Base-by-base conservation (phyloP, 345 rosid genomes). In the Salix arbutifolia region DNA sequence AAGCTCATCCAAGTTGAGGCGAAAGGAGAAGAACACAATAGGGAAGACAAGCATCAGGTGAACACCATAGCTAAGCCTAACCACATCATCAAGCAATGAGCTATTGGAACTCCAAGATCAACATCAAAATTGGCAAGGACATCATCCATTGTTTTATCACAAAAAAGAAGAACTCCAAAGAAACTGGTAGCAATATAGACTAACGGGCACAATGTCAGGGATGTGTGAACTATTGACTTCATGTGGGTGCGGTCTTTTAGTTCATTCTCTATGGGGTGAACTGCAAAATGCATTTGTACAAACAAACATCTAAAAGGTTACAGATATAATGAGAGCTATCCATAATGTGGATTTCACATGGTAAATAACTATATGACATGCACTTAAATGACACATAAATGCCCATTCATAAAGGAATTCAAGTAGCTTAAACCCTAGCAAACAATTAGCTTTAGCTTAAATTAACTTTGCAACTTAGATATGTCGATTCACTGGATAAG, bases 21-120 rank as follows among this genome's bases (percentile, higher is more conserved):
- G 92, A 23, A 91, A 87, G 12, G 95, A 89, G 88, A 79, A 89
- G 70, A 91, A 89, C 71, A 89, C 91, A 14, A 87, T 86, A 3
- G 95, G 95, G 76, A 91, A 89, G 52, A 89, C 91, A 50, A 89
- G 91, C 90, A 91, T 91, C 80, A 91, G 83, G 83, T 91, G 95
- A 83, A 89, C 69, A 28, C 89, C 90, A 40, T 91, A 91, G 84
- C 95, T 89, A 53, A 88, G 74, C 40, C 92, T 80, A 30, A 91
- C 89, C 56, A 87, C 71, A 77, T 89, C 95, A 77, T 88, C 87
- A 35, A 89, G 78, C 79, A 87, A 69, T 44, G 86, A 84, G 77
- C 92, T 86, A 72, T 82, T n/a, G 90, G 88, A 80, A 91, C 78
- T 69, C 90, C 89, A 38, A 91, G 92, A 79, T 87, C 91, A 65